phyloP scores from a whole-genome alignment of 2,329 filamentous ascomycete genomes.

The Mycosphaerella arachidis region DNA sequence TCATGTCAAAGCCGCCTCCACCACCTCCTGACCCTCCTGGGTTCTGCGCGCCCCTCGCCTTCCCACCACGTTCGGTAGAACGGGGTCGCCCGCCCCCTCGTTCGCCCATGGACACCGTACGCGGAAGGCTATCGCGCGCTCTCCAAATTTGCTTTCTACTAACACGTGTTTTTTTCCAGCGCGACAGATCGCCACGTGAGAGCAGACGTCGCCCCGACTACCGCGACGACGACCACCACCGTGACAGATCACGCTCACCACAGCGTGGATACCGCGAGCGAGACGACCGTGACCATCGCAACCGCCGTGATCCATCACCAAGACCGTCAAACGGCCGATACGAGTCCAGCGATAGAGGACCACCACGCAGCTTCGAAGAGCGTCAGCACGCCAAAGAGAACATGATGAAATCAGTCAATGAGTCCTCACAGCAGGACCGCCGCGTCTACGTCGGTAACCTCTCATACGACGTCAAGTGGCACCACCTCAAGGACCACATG shows the following conservation, averaged over 20 bases:
- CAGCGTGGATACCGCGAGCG: slow-evolving; percentile 3
- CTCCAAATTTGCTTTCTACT: neutral
- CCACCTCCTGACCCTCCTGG: neutral
- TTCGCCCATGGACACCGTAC: neutral
- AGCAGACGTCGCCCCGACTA: slow-evolving; percentile 53
- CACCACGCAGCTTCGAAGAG: slow-evolving; percentile 71
- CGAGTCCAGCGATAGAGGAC: slow-evolving; percentile 42
- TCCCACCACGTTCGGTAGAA: neutral
- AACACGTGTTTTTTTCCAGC: neutral
- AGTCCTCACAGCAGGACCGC: slow-evolving; percentile 95
- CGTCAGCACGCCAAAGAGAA: slow-evolving; percentile 78
- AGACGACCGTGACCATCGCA: slow-evolving; percentile 36
- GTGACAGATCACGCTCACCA: slow-evolving; percentile 22
- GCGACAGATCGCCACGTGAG: slow-evolving; percentile 9
- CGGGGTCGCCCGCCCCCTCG: neutral
- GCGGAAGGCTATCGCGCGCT: slow-evolving; percentile 1
- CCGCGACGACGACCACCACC: slow-evolving; percentile 20
- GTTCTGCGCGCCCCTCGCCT: neutral
- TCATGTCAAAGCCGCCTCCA: too few relatives aligned
- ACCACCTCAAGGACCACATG: slow-evolving; percentile 99
- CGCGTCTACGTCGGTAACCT: slow-evolving; percentile 99
- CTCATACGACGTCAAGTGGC: slow-evolving; percentile 99
- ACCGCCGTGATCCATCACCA: slow-evolving; percentile 59
- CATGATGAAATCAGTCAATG: slow-evolving; percentile 92
- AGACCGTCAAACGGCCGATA: slow-evolving; percentile 73